These are phyloP conservation scores for Trichomonas vaginalis DNA, from an alignment of 208 protist genomes.

Conservation along the genomic window DNA sequence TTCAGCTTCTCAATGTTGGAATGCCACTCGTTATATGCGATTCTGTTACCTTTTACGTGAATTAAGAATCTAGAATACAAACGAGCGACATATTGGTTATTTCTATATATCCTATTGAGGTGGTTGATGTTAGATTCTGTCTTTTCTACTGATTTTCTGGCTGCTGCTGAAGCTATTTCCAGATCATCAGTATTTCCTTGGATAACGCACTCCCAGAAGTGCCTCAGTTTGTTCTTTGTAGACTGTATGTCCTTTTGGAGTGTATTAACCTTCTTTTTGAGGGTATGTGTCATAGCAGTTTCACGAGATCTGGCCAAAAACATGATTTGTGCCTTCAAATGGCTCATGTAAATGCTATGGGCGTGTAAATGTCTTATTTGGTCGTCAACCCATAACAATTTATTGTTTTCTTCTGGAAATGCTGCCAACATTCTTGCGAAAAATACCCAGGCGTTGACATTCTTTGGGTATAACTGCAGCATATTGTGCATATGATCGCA, in stretches of 20 bases:
- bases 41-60: not conserved
- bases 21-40: not conserved
- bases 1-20: not conserved
- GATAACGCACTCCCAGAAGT: conserved; percentile 10
- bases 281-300: not conserved
- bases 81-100: not conserved
- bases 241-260: not conserved
- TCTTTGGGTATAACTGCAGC: not conserved
- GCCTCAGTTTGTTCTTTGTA: not conserved
- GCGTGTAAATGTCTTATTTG: not conserved
- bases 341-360: not conserved
- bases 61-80: not conserved
- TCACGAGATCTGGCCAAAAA: not conserved
- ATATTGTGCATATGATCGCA: not conserved
- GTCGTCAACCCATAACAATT: not conserved
- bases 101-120: not conserved
- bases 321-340: not conserved
- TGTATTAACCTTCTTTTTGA: not conserved
- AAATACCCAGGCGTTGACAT: not conserved
- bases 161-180: not conserved
- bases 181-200: conserved; percentile 5
- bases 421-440: not conserved
- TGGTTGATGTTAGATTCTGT: not conserved
- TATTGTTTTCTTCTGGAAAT: not conserved
- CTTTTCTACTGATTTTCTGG: not conserved